Conservation (phyloP, 2,329 filamentous ascomycete species). For the Trichoderma hamatum region DNA sequence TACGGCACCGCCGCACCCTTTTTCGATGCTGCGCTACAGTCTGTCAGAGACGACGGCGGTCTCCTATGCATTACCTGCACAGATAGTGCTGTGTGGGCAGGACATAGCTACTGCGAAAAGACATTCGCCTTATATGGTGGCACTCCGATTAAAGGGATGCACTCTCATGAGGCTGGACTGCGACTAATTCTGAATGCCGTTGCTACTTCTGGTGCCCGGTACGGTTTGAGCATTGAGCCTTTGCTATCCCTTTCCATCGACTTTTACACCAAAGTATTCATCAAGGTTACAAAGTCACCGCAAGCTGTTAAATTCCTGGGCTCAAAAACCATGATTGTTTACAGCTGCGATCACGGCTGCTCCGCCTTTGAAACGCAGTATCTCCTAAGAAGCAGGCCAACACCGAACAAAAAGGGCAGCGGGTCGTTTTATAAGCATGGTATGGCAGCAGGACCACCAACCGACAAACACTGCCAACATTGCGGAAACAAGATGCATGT, state of each 20-base stretch:
- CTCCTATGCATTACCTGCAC: constrained; percentile 95
- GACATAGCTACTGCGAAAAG: constrained; percentile 92
- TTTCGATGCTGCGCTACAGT: constrained; percentile 86
- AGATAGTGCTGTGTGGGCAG: constrained; percentile 93
- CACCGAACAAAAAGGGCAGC: constrained; percentile 69
- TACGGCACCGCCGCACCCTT: constrained; percentile 94
- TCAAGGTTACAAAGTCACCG: constrained; percentile 77
- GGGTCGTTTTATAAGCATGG: constrained; percentile 77
- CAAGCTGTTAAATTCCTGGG: constrained; percentile 88
- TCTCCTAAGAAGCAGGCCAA: constrained; percentile 69
- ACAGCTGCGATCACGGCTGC: constrained; percentile 88
- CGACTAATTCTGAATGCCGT: constrained; percentile 84
- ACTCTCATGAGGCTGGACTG: constrained; percentile 87
- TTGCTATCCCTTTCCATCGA: constrained; percentile 92
- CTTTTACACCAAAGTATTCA: constrained; percentile 90
- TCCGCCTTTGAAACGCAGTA: constrained; percentile 88
- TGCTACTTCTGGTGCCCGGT: constrained; percentile 76
- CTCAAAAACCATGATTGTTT: constrained; percentile 89
- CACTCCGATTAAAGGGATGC: constrained; percentile 77
- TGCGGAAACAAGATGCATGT: constrained; percentile 87
- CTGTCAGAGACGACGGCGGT: constrained; percentile 80
- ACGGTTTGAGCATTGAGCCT: constrained; percentile 87
- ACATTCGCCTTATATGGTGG: constrained; percentile 93
- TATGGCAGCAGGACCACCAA: constrained; percentile 70
- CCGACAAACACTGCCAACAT: constrained; percentile 71